Evolutionary conservation across 2,329 filamentous ascomycete genomes (phyloP), one percentile per base, ranked within the genome.

Genomic region (Bipolaris victoriae): DNA sequence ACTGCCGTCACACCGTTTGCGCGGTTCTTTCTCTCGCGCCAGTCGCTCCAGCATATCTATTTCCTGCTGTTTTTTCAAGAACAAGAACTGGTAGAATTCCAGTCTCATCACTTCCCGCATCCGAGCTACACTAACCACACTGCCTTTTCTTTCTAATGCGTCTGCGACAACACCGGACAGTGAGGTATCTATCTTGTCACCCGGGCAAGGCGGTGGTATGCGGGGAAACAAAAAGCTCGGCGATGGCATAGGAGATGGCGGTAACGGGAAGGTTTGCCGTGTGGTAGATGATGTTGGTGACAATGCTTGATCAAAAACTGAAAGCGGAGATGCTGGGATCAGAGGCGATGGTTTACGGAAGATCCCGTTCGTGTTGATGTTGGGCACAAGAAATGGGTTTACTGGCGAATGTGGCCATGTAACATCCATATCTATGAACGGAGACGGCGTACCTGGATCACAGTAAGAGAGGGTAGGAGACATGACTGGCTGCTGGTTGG

Each of bases 311-410:
- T 69, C 62, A 22, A 69, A 68, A 5, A 68, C 46, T 0, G 65
- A 66, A 2, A 68, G 40, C 1, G 63, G 64, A 2, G 61, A 68
- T 1, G 63, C 58, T 7, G 63, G 61, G 4, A 68, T 52, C 0
- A 66, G 31, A 2, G 63, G 66, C 5, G 58, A 55, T 13, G 63
- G 58, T 6, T 50, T 44, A n/a, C 31, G 18, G 15, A 26, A 26
- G 26, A 49, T 18, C 11, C 33, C 11, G 11, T 40, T n/a, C 4
- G 10, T 15, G 15, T 29, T 9, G 1, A 15, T 15, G 7, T 18
- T 7, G 13, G 61, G 55, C 15, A 44, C 48, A 36, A 68, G 61
- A 41, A 64, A 69, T 3, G 61, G 61, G 16, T 69, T 68, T 39
- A 22, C 11, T 5, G 61, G 58, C 31, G 59, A 63, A 6, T n/a